A percentile compares a stretch with the other conserved stretches of the same genome.
phyloP scores from a whole-genome alignment of 306 rosid genomes.

The Prunus campanulata region DNA sequence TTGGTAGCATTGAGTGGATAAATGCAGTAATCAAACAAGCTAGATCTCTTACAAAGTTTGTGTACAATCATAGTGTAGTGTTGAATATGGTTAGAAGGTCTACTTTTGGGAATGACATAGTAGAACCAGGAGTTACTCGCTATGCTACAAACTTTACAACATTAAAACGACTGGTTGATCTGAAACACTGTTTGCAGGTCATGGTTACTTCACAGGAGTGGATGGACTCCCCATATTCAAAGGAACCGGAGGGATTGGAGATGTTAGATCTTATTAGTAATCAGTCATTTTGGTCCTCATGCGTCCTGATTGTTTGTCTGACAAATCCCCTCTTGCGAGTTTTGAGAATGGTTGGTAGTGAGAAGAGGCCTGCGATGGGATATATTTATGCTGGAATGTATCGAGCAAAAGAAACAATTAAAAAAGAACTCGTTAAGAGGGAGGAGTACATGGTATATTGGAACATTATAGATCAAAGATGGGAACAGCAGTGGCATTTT shows the following conservation, averaged over 20 bases:
- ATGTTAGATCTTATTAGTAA: constrained; percentile 66
- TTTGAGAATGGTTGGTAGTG: constrained; percentile 59
- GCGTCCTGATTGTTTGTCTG: constrained; percentile 56
- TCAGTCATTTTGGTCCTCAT: constrained; percentile 89
- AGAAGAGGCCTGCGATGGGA: constrained; percentile 87
- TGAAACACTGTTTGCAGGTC: constrained; percentile 74
- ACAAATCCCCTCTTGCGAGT: constrained; percentile 70
- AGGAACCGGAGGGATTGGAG: constrained; percentile 75
- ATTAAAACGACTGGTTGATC: constrained; percentile 75
- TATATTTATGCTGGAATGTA: constrained; percentile 81
- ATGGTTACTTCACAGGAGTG: constrained; percentile 89
- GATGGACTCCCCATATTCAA: constrained; percentile 75
- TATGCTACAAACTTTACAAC: constrained; percentile 63
- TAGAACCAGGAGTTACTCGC: constrained; percentile 61
- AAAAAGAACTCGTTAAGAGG: constrained; percentile 63
- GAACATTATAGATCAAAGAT: constrained; percentile 84
- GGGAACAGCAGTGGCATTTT: constrained; percentile 72
- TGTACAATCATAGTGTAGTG: constrained; percentile 64
- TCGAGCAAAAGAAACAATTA: constrained; percentile 76
- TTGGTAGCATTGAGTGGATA: constrained; percentile 75
- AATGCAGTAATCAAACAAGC: constrained; percentile 66
- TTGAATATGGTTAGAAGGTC: constrained; percentile 77
- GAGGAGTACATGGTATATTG: constrained; percentile 80
- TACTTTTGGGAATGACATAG: constrained; percentile 70
- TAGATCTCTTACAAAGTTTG: constrained; percentile 72